Evolutionary conservation across 2,329 filamentous ascomycete species (phyloP), one percentile per base, ranked within the genome.

Genomic region (Fusarium longipes): DNA sequence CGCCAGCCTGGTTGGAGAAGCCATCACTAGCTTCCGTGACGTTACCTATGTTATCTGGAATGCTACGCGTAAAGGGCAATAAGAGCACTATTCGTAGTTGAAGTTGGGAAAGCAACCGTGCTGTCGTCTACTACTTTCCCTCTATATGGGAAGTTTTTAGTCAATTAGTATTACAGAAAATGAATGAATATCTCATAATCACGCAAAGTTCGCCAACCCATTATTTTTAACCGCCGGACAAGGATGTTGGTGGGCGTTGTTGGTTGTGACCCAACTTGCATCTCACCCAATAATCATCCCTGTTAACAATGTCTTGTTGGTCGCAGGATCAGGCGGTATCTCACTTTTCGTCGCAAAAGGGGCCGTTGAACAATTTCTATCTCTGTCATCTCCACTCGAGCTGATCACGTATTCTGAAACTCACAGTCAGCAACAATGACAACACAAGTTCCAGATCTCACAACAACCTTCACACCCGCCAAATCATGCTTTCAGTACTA

Each of bases 401-500:
- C 32, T 5, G 48, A 36, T 43, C 30, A 20, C 15, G 4, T 17
- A 10, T 14, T 14, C 18, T 9, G 10, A 38, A 17, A 15, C 17
- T 38, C 9, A n/a, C 18, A 6, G 4, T 17, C 25, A 33, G 11
- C 39, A 15, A 6, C 7, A n/a, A 57, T 57, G 56, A 42, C 52
- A 15, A 57, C 56, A 4, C 52, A 49, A 1, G 33, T 3, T 40
- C 56, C 56, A 1, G 29, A 22, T n/a, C 56, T 59, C 29, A 59
- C 52, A 12, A 59, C 56, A 8, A 40, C 56, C 17, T 59, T 59
- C 22, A 35, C 33, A 3, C 56, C 52, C 3, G 40, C 17, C 4
- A 57, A 57, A 18, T 48, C 56, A 35, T 59, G 56, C 17, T 48
- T 48, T 0, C 22, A 59, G 18, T 57, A 59, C 11, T 59, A 29